Percentiles rank a stretch among this genome's conserved stretches.
Conservation (phyloP, 805 yeast species). For the Kodamaea neixiangensis region DNA sequence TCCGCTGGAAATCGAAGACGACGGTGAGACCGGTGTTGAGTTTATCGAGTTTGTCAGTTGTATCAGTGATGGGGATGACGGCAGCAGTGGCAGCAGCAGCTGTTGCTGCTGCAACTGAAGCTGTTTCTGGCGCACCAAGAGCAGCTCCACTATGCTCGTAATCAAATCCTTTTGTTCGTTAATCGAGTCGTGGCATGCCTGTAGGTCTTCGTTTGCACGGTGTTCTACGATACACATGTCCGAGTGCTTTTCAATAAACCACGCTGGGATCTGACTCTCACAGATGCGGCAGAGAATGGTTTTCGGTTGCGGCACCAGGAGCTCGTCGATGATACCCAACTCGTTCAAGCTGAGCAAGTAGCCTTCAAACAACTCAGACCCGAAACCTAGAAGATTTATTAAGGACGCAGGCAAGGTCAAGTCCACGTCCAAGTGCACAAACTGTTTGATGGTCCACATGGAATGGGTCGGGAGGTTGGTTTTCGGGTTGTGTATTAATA, state of each 20-base stretch:
- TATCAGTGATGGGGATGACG: slow-evolving; percentile 21
- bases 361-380: slow-evolving; percentile 78
- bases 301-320: slow-evolving; percentile 73
- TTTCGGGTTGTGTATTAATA: slow-evolving; percentile 65
- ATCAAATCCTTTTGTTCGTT: slow-evolving; percentile 67
- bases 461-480: slow-evolving; percentile 71
- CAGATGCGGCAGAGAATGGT: slow-evolving; percentile 88
- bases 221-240: slow-evolving; percentile 87
- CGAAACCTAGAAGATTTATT: slow-evolving; percentile 82
- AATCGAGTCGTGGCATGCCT: slow-evolving; percentile 70
- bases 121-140: slow-evolving; percentile 26
- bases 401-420: slow-evolving; percentile 70
- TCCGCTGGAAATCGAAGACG: slow-evolving; percentile 13
- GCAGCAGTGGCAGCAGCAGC: slow-evolving; percentile 14
- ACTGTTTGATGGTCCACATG: slow-evolving; percentile 91
- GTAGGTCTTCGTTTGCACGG: slow-evolving; percentile 74
- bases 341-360: slow-evolving; percentile 69
- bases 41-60: slow-evolving; percentile 19
- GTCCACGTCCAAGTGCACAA: slow-evolving; percentile 60
- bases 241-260: slow-evolving; percentile 95
- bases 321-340: slow-evolving; percentile 61
- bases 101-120: slow-evolving; percentile 23
- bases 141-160: slow-evolving; percentile 41
- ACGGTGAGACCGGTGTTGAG: slow-evolving; percentile 6
- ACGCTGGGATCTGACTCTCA: slow-evolving; percentile 85